Base-by-base conservation (phyloP, 352 stramenopile genomes). In the Phytopythium vexans region DNA sequence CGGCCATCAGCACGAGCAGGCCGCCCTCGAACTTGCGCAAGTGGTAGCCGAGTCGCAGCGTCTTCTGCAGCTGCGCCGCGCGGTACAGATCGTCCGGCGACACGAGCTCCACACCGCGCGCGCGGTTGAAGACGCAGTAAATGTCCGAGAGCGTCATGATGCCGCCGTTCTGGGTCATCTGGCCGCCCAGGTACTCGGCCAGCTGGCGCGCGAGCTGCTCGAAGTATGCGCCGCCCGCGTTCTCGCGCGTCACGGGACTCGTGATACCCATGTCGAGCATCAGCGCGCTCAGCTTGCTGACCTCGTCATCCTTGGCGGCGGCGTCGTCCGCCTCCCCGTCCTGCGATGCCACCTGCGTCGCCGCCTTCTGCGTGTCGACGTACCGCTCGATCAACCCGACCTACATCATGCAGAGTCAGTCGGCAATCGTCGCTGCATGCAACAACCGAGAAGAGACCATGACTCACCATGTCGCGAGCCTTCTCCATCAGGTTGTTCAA, bases 81-180 rank as follows among this genome's bases (percentile, higher is more conserved):
- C 97, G 85, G 41, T 97, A 90, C 15, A 99, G 66, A 85, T 99
- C 97, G 46, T 99, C 94, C 0, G 97, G 97, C 31, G 96, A 99
- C 45, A 99, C 89, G 39, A 99, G 73, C 61, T 98, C 97, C 3
- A 98, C 97, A 4, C 96, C 97, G 4, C 97, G 84, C 27, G 97
- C 96, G 54, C 96, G 87, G 78, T 99, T 99, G 58, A 98, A 99
- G 55, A 99, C 88, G 64, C 95, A 99, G 72, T 98, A 99, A 43
- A 99, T 94, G 80, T 99, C 97, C 27, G 96, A 98, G 6, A 99
- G 74, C 21, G 96, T 98, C 83, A 99, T 97, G 65, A 99, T 97
- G 10, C 97, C 96, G 37, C 93, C 94, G 58, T 96, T 88, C 44
- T 73, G 74, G 5, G 89, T 79, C 62, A 99, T 92, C 41, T 82